These are phyloP conservation scores for Butyriboletus appendiculatus DNA, from an alignment of 1,284 basidiomycete species.

Conservation along the genomic window DNA sequence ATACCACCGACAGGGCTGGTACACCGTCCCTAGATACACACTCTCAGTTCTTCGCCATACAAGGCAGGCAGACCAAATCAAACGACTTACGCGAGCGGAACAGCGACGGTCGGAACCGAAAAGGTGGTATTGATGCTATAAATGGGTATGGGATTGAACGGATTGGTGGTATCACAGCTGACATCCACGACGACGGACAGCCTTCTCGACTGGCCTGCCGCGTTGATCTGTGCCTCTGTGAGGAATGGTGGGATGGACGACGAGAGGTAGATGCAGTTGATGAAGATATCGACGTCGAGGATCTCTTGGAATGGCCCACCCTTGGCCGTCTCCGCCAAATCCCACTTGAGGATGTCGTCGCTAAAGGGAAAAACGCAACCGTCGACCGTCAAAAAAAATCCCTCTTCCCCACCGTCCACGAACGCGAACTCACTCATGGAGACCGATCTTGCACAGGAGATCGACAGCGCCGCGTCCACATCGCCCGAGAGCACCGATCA, in stretches of 20 bases:
- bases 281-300: constrained; percentile 95
- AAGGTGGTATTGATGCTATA: constrained; percentile 98
- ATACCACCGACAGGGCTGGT: constrained; percentile 82
- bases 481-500: constrained; percentile 95
- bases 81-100: constrained; percentile 69
- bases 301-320: constrained; percentile 97
- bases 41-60: constrained; percentile 1
- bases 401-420: background rate
- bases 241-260: constrained; percentile 90
- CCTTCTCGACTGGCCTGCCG: constrained; percentile 70
- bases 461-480: constrained; percentile 98
- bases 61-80: background rate
- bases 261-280: constrained; percentile 99
- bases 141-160: constrained; percentile 97
- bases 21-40: constrained; percentile 48
- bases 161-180: constrained; percentile 99
- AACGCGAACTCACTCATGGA: constrained; percentile 71
- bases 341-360: constrained; percentile 97
- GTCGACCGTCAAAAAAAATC: background rate
- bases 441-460: constrained; percentile 90
- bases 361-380: constrained; percentile 42
- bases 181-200: constrained; percentile 94
- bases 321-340: constrained; percentile 95
- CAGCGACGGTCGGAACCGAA: constrained; percentile 89
- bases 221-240: constrained; percentile 70